phyloP scores from a whole-genome alignment of 2,329 filamentous ascomycete species.

The Alternaria novae-zelandiae region DNA sequence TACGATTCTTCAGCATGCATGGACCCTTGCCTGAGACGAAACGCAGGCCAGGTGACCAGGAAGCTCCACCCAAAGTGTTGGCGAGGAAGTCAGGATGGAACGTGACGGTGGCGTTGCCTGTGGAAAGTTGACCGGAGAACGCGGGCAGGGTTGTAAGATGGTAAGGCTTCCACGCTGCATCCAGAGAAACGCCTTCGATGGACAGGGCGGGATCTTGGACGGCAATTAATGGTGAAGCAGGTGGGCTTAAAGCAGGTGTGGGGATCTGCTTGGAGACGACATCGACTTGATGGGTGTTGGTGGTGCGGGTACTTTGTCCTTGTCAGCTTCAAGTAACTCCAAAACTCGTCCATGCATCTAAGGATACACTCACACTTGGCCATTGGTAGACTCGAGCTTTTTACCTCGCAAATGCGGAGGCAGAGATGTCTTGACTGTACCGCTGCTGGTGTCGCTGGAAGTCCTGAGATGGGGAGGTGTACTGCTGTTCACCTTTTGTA shows the following conservation, averaged over 20 bases:
- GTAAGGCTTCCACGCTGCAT: constrained; percentile 44
- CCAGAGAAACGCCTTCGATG: constrained; percentile 20
- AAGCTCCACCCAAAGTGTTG: constrained; percentile 44
- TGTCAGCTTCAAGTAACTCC: background rate
- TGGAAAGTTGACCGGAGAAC: constrained; percentile 30
- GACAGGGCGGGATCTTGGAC: constrained; percentile 7
- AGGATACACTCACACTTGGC: constrained; percentile 6
- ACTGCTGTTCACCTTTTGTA: constrained; percentile 13
- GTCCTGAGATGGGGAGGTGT: constrained; percentile 10
- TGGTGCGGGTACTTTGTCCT: constrained; percentile 16
- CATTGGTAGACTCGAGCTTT: background rate
- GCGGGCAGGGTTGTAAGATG: constrained; percentile 43
- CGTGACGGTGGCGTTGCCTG: constrained; percentile 27
- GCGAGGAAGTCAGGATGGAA: constrained; percentile 51
- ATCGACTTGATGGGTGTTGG: constrained; percentile 29
- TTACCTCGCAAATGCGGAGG: constrained; percentile 27
- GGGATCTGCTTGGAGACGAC: constrained; percentile 1
- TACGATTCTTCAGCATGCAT: constrained; percentile 40
- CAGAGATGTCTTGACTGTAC: constrained; percentile 15
- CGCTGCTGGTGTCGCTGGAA: constrained; percentile 6
- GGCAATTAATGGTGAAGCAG: constrained; percentile 12
- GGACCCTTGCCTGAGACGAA: constrained; percentile 35
- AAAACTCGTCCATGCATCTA: background rate
- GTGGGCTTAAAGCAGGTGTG: constrained; percentile 16
- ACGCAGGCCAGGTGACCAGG: constrained; percentile 52